Evolutionary conservation across 306 rosid species (phyloP).

Genomic region (Cucurbita moschata): DNA sequence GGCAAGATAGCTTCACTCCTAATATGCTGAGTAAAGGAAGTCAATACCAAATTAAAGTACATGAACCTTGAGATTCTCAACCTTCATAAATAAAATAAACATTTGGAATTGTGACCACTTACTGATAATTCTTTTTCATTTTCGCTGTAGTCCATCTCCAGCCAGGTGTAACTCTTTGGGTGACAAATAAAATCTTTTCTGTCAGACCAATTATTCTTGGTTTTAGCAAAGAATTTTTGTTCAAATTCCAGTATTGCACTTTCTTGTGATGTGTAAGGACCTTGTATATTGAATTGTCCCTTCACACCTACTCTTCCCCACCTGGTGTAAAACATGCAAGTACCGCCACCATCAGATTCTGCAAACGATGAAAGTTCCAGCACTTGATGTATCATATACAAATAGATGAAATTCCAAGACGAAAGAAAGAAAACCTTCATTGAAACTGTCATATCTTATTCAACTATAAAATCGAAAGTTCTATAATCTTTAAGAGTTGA

Average conservation of each 20-base stretch:
- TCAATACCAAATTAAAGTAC: neutral
- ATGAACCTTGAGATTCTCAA: neutral
- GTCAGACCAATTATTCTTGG: constrained; percentile 59
- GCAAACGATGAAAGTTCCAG: constrained; percentile 14
- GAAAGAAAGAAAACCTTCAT: neutral
- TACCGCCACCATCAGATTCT: constrained; percentile 73
- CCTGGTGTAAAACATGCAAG: constrained; percentile 66
- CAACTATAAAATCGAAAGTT: neutral
- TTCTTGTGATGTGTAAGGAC: constrained; percentile 44
- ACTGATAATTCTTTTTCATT: constrained; percentile 39
- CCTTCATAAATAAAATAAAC: constrained; percentile 4
- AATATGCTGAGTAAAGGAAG: neutral
- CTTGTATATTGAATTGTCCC: constrained; percentile 64
- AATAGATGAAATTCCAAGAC: neutral
- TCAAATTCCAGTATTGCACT: constrained; percentile 51
- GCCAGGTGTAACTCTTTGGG: constrained; percentile 60
- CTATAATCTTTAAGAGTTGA: neutral
- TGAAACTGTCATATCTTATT: neutral
- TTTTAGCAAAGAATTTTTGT: constrained; percentile 55
- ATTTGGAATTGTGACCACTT: constrained; percentile 27
- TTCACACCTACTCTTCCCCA: constrained; percentile 96
- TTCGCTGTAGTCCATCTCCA: constrained; percentile 79
- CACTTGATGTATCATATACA: neutral
- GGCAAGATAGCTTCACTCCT: neutral
- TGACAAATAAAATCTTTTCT: constrained; percentile 39